Evolutionary conservation across 305 asterid genomes (phyloP), one percentile per base, ranked within the genome.

Genomic region (Salvia sclarea): DNA sequence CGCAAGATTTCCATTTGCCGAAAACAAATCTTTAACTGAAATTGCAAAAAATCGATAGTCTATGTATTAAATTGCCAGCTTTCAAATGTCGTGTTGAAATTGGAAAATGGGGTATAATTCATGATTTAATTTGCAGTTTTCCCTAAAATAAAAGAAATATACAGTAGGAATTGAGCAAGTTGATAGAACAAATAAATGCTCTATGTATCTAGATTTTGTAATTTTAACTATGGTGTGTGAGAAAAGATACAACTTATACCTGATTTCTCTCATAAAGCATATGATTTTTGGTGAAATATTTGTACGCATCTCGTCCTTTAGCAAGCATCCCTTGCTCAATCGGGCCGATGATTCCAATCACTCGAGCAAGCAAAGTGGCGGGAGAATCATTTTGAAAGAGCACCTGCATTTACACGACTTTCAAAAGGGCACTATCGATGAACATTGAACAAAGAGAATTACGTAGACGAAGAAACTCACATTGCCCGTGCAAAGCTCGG

Each of bases 401-500:
- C 45, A 94, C 98, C 99, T 91, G 79, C 75, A 48, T 30, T 1
- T 0, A 30, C 5, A 30, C 48, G 52, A 55, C 62, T 16, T 68
- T 58, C 68, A 69, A 31, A 28, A 25, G 48, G 55, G 59, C n/a
- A n/a, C n/a, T n/a, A n/a, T n/a, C n/a, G n/a, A n/a, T n/a, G n/a
- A n/a, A n/a, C n/a, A n/a, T n/a, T n/a, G n/a, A n/a, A n/a, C n/a
- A n/a, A n/a, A n/a, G n/a, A n/a, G n/a, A n/a, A n/a, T n/a, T n/a
- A n/a, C n/a, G n/a, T n/a, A n/a, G n/a, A n/a, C 7, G 16, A 43
- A 13, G 18, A 33, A 30, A 30, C 98, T 85, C 81, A 94, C 99
- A 79, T 94, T 91, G 76, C 99, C 99, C 2, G 98, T 89, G 83
- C 99, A 94, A 73, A 94, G 98, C 80, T 94, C 99, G 20, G 99